Evolutionary conservation across 805 yeast species (phyloP), one percentile per base, ranked within the genome.

Genomic region (Saccharomycopsis babjevae): DNA sequence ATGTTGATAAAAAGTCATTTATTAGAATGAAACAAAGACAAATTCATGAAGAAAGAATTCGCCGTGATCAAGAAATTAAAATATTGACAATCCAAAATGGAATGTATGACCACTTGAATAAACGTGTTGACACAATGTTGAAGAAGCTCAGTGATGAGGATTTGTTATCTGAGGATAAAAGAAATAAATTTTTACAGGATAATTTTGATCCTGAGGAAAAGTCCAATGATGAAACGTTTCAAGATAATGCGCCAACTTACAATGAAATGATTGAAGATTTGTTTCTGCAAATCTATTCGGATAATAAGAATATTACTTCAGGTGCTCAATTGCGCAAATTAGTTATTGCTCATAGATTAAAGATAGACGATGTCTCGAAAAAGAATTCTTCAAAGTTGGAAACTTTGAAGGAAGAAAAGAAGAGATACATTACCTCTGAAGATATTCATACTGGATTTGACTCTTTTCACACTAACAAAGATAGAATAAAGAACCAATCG

Each of bases 11-110:
- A 71, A 77, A 76, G 46, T 92, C 98, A 1, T 93, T 94, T 67
- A 89, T 94, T 68, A 83, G 84, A 62, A 93, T 98, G 99, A 93
- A 90, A 71, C 99, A 94, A 74, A 87, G 96, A 69, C 97, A 92
- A 67, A 94, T 94, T 66, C 99, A 94, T 71, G 97, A 93, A 70
- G 87, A 91, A 73, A 84, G 99, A 64, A 81, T 79, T 50, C 89
- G 89, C 70, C 77, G 96, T 69, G 86, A 87, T 68, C 80, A 82
- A 54, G 92, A 93, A 67, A 88, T 91, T 70, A 83, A 81, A 64
- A 83, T 88, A 38, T 77, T 92, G 57, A 84, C 85, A 64, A 80
- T 88, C 25, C 96, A 92, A 71, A 76, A 82, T 65, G 85, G 85
- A 60, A 91, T 92, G 91, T 93, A 93, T 70, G 77, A 76, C 20